Conservation (phyloP, 2,329 filamentous ascomycete genomes). For the Neofusicoccum cordaticola region DNA sequence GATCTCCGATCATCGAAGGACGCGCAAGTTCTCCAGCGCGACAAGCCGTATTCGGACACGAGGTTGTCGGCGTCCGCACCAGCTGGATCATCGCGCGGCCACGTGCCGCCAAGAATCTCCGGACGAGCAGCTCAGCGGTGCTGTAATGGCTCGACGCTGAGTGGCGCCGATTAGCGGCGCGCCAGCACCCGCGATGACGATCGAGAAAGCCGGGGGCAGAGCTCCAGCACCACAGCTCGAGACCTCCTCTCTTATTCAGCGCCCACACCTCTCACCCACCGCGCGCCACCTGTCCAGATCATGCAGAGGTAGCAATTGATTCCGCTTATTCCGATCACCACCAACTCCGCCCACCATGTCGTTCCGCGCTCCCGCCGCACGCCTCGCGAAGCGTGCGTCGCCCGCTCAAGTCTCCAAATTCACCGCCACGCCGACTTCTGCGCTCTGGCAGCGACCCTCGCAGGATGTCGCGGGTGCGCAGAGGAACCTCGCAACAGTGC, state of each 20-base stretch:
- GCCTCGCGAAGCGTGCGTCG: constrained; percentile 33
- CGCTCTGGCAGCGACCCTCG: constrained; percentile 30
- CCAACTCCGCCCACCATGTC: constrained; percentile 33
- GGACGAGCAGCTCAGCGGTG: background rate
- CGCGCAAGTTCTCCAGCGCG: background rate
- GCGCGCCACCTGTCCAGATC: background rate
- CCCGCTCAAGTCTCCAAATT: constrained; percentile 28
- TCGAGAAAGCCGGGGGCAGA: background rate
- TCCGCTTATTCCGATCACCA: constrained; percentile 20
- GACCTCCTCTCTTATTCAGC: constrained; percentile 10
- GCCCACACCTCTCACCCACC: background rate
- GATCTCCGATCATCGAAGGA: background rate
- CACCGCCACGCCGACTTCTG: constrained; percentile 29
- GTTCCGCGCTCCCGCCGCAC: constrained; percentile 33
- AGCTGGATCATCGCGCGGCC: background rate
- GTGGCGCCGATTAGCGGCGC: constrained; percentile 14
- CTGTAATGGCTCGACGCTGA: constrained; percentile 5
- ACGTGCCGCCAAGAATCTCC: constrained; percentile 3
- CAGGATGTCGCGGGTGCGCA: background rate
- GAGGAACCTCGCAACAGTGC: constrained; percentile 42
- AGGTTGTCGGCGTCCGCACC: background rate
- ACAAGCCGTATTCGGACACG: background rate
- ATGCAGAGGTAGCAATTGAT: constrained; percentile 16
- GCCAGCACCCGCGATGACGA: constrained; percentile 15
- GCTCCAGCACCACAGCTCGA: background rate